phyloP scores from a whole-genome alignment of 345 rosid genomes.

The thale cress (Arabidopsis thaliana) region TAIR10.1 NC_003076.8:3438001-3438500 shows the following conservation, averaged over 20 bases:
- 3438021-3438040: not conserved
- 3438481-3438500: slow-evolving; percentile 42
- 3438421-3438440: slow-evolving; percentile 48
- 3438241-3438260: slow-evolving; percentile 57
- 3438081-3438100: not conserved
- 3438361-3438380: slow-evolving; percentile 39
- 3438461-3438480: slow-evolving; percentile 53
- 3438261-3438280: slow-evolving; percentile 46
- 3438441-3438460: slow-evolving; percentile 48
- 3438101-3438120: slow-evolving; percentile 61
- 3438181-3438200: slow-evolving; percentile 49
- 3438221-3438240: slow-evolving; percentile 51
- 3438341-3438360: slow-evolving; percentile 47
- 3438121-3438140: slow-evolving; percentile 52
- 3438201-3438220: slow-evolving; percentile 51
- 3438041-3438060: not conserved
- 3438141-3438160: slow-evolving; percentile 54
- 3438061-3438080: not conserved
- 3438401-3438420: slow-evolving; percentile 48
- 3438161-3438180: slow-evolving; percentile 53
- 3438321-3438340: slow-evolving; percentile 45
- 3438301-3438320: slow-evolving; percentile 53
- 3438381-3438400: slow-evolving; percentile 44
- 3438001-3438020: not conserved
- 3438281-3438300: slow-evolving; percentile 30